A percentile compares a stretch with the other conserved stretches of the same genome.
Conservation (phyloP, 2,329 filamentous ascomycete species). For the Juglanconis sp. region DNA sequence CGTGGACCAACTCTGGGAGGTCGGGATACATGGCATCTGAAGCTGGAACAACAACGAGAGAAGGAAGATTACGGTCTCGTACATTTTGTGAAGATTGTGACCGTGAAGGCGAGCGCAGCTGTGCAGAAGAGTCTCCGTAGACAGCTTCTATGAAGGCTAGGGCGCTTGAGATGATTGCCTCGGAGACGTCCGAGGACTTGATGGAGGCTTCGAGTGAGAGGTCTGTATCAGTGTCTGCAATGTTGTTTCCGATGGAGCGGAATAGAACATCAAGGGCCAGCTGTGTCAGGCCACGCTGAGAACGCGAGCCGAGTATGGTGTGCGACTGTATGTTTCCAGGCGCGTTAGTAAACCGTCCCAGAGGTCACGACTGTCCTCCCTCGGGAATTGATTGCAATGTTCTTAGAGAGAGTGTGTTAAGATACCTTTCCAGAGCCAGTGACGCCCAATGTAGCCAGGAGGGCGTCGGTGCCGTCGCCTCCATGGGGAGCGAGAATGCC, state of each 20-base stretch:
- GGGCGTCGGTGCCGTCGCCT: slow-evolving; percentile 78
- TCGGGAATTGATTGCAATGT: no score
- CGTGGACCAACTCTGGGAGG: neutral
- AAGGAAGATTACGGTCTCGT: slow-evolving; percentile 41
- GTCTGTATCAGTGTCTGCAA: slow-evolving; percentile 60
- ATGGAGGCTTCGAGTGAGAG: slow-evolving; percentile 70
- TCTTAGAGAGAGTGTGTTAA: no score
- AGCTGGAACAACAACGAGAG: slow-evolving; percentile 7
- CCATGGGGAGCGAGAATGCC: slow-evolving; percentile 73
- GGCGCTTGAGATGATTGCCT: slow-evolving; percentile 73
- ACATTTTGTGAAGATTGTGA: slow-evolving; percentile 69
- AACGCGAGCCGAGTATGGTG: slow-evolving; percentile 86
- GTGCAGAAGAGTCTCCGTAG: slow-evolving; percentile 61
- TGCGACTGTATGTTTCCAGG: slow-evolving; percentile 63
- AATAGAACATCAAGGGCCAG: slow-evolving; percentile 88
- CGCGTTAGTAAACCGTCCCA: neutral
- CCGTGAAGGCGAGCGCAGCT: slow-evolving; percentile 59
- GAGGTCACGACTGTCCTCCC: no score
- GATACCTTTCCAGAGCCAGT: slow-evolving; percentile 92
- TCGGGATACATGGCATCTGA: neutral
- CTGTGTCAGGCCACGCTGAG: slow-evolving; percentile 85
- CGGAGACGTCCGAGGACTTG: slow-evolving; percentile 72
- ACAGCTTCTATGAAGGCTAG: slow-evolving; percentile 74
- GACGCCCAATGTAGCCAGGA: slow-evolving; percentile 88
- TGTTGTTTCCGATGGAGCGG: slow-evolving; percentile 69